Percentiles rank a stretch among this genome's conserved stretches.
These are phyloP conservation scores for Fusarium staphyleae DNA, from an alignment of 2,329 filamentous ascomycete genomes.

Conservation along the genomic window DNA sequence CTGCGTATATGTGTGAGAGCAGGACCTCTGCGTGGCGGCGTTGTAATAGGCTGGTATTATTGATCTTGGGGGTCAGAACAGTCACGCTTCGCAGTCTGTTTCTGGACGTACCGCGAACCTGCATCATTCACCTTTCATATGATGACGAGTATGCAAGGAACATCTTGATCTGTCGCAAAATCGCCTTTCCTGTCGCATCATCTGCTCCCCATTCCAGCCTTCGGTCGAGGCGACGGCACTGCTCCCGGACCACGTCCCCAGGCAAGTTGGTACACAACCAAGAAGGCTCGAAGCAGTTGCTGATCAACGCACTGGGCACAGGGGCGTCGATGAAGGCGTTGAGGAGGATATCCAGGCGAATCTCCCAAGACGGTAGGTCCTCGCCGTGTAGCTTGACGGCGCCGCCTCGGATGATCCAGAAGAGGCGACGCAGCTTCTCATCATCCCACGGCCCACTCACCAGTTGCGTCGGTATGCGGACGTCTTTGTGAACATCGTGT, in stretches of 20 bases:
- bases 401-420: conserved; percentile 55
- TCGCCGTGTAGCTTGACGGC: conserved; percentile 40
- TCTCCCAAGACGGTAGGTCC: conserved; percentile 51
- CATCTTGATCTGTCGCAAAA: conserved; percentile 36
- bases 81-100: neutral
- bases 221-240: conserved; percentile 37
- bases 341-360: conserved; percentile 47
- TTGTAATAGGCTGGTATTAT: too few relatives aligned
- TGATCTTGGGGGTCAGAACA: too few relatives aligned
- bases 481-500: conserved; percentile 49
- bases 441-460: conserved; percentile 53
- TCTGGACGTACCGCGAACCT: neutral
- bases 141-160: neutral
- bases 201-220: conserved; percentile 46
- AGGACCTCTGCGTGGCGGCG: too few relatives aligned
- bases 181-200: conserved; percentile 26
- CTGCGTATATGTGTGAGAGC: too few relatives aligned
- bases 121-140: conserved; percentile 6
- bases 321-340: conserved; percentile 45
- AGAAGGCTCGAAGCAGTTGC: conserved; percentile 43
- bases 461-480: conserved; percentile 51
- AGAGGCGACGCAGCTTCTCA: conserved; percentile 50
- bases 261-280: conserved; percentile 43
- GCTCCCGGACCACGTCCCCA: conserved; percentile 40
- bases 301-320: conserved; percentile 41